Percentiles rank a stretch among this genome's conserved stretches.
Evolutionary conservation across 2,329 filamentous ascomycete species (phyloP).

Genomic region (Trichoderma cornu-damae): DNA sequence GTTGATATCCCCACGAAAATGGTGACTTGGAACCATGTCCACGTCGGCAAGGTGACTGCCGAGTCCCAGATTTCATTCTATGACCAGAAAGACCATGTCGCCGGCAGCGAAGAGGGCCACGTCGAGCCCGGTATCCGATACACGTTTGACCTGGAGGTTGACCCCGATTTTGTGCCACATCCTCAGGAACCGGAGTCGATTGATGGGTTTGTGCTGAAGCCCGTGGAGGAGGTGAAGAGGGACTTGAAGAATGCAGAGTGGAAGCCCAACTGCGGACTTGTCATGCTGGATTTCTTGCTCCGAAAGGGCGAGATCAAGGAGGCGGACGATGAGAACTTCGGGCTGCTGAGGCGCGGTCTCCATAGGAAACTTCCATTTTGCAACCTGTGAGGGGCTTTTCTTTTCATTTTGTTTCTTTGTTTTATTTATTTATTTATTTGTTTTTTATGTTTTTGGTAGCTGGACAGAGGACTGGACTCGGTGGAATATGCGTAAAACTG

Average conservation of each 20-base stretch:
- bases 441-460: no score
- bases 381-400: conserved; percentile 3
- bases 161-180: conserved; percentile 23
- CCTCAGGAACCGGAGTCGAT: conserved; percentile 28
- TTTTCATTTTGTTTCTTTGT: no score
- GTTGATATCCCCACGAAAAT: conserved; percentile 24
- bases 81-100: conserved; percentile 31
- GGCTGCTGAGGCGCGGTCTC: conserved; percentile 24
- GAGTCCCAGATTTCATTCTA: conserved; percentile 32
- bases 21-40: conserved; percentile 20
- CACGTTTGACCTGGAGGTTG: conserved; percentile 34
- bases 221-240: conserved; percentile 30
- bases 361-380: conserved; percentile 28
- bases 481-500: no score
- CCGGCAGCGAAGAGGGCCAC: conserved; percentile 31
- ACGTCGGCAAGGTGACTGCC: conserved; percentile 25
- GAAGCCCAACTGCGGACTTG: conserved; percentile 39
- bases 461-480: neutral
- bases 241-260: conserved; percentile 27
- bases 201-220: conserved; percentile 27
- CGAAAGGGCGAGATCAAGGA: conserved; percentile 28
- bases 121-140: conserved; percentile 37
- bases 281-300: conserved; percentile 37
- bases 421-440: no score
- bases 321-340: conserved; percentile 24